A percentile compares a stretch with the other conserved stretches of the same genome.
These are phyloP conservation scores for Rhizopogon rudus DNA, from an alignment of 768 basidiomycete species.

Conservation along the genomic window DNA sequence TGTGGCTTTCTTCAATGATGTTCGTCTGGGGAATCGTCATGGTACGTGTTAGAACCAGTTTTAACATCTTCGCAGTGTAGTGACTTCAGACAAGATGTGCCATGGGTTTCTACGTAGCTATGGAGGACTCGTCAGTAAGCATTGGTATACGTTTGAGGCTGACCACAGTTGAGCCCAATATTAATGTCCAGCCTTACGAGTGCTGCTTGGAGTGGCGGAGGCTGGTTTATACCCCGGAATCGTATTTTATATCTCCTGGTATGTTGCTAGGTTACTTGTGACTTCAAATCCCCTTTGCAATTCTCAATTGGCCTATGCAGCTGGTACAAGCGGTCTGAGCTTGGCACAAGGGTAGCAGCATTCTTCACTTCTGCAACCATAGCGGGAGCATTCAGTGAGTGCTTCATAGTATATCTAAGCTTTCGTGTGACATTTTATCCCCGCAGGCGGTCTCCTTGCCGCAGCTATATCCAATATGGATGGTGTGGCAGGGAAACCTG, in stretches of 20 bases:
- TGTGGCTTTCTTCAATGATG: slow-evolving; percentile 52
- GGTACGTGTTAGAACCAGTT: slow-evolving; percentile 21
- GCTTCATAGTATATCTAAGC: background rate
- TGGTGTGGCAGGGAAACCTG: slow-evolving; percentile 57
- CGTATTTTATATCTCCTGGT: slow-evolving; percentile 61
- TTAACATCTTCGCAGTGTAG: background rate
- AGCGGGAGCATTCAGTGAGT: slow-evolving; percentile 68
- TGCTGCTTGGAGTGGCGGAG: slow-evolving; percentile 22
- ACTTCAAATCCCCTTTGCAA: background rate
- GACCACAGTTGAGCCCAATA: background rate
- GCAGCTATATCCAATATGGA: slow-evolving; percentile 68
- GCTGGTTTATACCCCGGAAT: slow-evolving; percentile 50
- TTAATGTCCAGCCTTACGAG: slow-evolving; percentile 41
- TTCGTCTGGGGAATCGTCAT: slow-evolving; percentile 37
- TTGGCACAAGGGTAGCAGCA: slow-evolving; percentile 63
- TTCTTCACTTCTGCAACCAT: slow-evolving; percentile 82
- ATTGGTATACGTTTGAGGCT: background rate
- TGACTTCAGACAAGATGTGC: slow-evolving; percentile 37
- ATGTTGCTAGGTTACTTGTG: slow-evolving; percentile 6
- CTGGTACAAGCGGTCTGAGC: slow-evolving; percentile 79
- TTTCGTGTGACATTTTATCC: background rate
- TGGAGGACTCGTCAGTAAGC: slow-evolving; percentile 55
- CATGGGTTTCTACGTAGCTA: slow-evolving; percentile 62
- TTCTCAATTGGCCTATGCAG: slow-evolving; percentile 24
- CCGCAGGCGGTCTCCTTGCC: slow-evolving; percentile 57